Evolutionary conservation across 2,329 filamentous ascomycete genomes (phyloP), one percentile per base, ranked within the genome.

Genomic region (Colletotrichum noveboracense): DNA sequence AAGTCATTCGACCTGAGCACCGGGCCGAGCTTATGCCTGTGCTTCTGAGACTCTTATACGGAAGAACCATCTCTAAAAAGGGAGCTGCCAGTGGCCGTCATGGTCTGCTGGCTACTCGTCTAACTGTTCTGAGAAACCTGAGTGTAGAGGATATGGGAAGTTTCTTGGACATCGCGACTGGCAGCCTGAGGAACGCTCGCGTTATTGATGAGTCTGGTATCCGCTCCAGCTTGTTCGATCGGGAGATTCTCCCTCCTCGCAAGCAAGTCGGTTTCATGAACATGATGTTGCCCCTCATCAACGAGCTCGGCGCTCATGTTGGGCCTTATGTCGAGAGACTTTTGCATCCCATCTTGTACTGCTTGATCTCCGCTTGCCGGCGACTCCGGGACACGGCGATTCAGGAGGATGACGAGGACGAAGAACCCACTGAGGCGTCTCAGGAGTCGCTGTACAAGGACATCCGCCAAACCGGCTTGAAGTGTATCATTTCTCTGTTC

Each of bases 231-330:
- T 82, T 88, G 1, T 90, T 96, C 65, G 83, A 87, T 2, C 85
- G 88, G 32, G 91, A 94, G 60, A 77, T 94, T 14, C 85, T 96
- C 30, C 90, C 91, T 18, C 85, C 90, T 13, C 92, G 96, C 80
- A 97, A 96, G 83, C 96, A 98, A 83, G 91, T 97, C 74, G 97
- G 97, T 87, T 92, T 98, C 82, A 87, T 98, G 67, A 98, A 97
- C 82, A 97, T 98, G 95, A 89, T 97, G 66, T 93, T 96, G 75
- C 93, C 96, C 13, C 92, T 98, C 82, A 92, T 98, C 75, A 94
- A 94, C 73, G 95, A 97, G 69, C 90, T 98, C 43, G 95, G 96
- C 69, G 92, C 90, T 7, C 93, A 93, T 70, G 91, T 97, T 70
- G 84, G 88, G 4, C 90, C 92, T 1, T 96, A 94, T 79, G 90